Evolutionary conservation across 768 basidiomycete species (phyloP), one percentile per base, ranked within the genome.

Genomic region (Hemileccinum impolitum): DNA sequence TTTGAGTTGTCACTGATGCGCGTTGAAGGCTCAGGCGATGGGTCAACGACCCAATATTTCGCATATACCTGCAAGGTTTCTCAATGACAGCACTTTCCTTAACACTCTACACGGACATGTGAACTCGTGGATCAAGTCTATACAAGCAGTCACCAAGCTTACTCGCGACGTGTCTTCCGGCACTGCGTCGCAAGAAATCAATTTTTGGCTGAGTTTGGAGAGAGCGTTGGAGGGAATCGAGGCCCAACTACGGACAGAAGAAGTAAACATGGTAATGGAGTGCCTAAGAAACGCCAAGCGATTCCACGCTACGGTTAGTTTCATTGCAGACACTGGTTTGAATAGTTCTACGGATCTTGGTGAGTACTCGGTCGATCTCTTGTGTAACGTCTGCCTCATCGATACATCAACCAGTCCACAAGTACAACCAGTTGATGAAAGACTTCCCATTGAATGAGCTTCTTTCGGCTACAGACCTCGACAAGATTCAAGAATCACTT

Each of bases 401-500:
- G 4, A 17, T 13, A n/a, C 34, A 14, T n/a, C 23, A 17, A 38
- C 7, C 56, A 91, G 95, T 97, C 11, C 93, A 94, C 75, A 97
- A 96, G 68, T 95, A 97, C 75, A 98, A 99, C 62, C 86, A 90
- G 54, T 77, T 98, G 48, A 98, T 99, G 96, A 96, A 95, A 70
- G 96, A 99, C 63, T 98, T 98, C 60, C 96, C 96, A 0, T 76
- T 99, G 25, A 96, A 99, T 65, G 95, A 97, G 63, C 82, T 98
- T 17, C 79, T 99, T 23, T 92, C 94, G 9, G 93, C 96, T 1
- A 96, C 96, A 3, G 96, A 98, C 67, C 81, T 98, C 2, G 88
- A 90, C 65, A 96, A 94, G 73, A 86, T 98, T 32, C 87, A 95
- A 63, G 93, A 96, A 67, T 84, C 90, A 4, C 74, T 97, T 12